Percentiles rank a stretch among this genome's conserved stretches.
Conservation (phyloP, 306 rosid species). For the Cicer yamashitae region DNA sequence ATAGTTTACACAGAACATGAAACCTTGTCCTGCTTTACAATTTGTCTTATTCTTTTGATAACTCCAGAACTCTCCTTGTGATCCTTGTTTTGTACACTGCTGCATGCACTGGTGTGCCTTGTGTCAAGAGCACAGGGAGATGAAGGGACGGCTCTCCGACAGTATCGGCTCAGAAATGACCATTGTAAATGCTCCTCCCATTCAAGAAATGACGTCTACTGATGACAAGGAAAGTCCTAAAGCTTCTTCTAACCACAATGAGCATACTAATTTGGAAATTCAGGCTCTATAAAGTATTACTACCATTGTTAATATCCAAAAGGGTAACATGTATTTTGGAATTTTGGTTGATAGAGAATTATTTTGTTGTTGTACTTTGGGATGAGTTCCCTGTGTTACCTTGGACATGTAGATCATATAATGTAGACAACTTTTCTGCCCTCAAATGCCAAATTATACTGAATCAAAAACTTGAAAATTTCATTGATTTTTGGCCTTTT, state of each 20-base stretch:
- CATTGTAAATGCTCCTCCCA: constrained; percentile 73
- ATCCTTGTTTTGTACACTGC: constrained; percentile 96
- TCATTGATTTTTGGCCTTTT: not conserved
- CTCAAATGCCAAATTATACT: constrained; percentile 1
- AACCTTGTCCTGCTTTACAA: constrained; percentile 7
- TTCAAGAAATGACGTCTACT: constrained; percentile 81
- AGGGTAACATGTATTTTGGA: constrained; percentile 26
- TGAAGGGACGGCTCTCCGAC: constrained; percentile 79
- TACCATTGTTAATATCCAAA: constrained; percentile 23
- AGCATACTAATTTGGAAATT: constrained; percentile 71
- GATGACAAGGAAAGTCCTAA: constrained; percentile 53
- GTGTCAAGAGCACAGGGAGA: constrained; percentile 98
- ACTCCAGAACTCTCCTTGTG: constrained; percentile 80
- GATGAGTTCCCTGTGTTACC: constrained; percentile 9
- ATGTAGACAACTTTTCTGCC: not conserved
- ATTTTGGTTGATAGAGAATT: constrained; percentile 39
- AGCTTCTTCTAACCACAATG: constrained; percentile 50
- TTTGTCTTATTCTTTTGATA: constrained; percentile 34
- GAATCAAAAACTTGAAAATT: not conserved
- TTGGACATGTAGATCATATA: constrained; percentile 34
- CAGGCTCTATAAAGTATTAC: constrained; percentile 60
- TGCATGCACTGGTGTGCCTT: constrained; percentile 94
- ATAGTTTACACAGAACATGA: constrained; percentile 20
- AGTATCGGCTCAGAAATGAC: constrained; percentile 62
- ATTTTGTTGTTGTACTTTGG: constrained; percentile 3